Evolutionary conservation across 805 yeast species (phyloP), one percentile per base, ranked within the genome.

Genomic region (Metschnikowia santaceciliae): DNA sequence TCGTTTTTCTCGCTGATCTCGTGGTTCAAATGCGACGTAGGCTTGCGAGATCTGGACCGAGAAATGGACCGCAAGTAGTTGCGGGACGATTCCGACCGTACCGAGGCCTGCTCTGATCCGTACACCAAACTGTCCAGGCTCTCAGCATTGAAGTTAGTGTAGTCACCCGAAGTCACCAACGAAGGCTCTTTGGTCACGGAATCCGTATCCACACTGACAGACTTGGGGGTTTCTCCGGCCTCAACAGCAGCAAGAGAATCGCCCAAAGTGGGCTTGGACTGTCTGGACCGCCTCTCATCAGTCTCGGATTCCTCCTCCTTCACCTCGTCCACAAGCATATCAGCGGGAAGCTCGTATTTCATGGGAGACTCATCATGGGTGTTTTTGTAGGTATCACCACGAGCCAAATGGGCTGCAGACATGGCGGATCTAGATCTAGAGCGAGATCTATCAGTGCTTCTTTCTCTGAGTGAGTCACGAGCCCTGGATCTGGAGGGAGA

Each of bases 311-410:
- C 68, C 17, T 44, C 34, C 30, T 64, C 72, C 37, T 63, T 61
- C 20, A 49, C 61, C 13, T 53, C 57, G 4, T 55, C 60, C 20
- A 55, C 54, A 6, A 57, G 59, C 50, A 74, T 64, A 44, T 65
- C 74, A 1, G 77, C 70, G 19, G 78, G 78, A 43, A 74, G 66
- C 52, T 74, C 74, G 52, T 72, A 75, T 49, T 68, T 70, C 15
- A 71, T 61, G 30, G 77, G 80, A 46, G 75, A 75, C 43, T 75
- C 78, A 14, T 67, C 66, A 45, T 75, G 72, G 10, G 82, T 80
- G 59, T 79, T 78, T 59, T 84, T 87, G 62, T 86, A 86, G 1
- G 90, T 82, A 55, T 85, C 91, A 35, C 92, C 94, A 54, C 87
- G 75, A 2, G 92, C 91, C 59, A 86, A 72, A 66, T 85, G 88